Conservation (phyloP, 2,329 filamentous ascomycete species). For the Claviceps cyperi region DNA sequence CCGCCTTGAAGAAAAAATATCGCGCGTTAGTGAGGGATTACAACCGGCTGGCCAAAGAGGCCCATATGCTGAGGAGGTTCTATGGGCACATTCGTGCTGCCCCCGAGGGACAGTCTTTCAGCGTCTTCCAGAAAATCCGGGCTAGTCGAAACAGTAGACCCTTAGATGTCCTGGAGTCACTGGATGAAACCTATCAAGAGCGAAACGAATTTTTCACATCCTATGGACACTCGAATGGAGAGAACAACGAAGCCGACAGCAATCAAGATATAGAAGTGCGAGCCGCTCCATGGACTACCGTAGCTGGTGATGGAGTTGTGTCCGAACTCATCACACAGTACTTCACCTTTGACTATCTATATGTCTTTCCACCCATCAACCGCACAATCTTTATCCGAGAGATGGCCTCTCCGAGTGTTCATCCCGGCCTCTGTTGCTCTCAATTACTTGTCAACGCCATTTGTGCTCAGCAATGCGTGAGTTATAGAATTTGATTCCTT, state of each 20-base stretch:
- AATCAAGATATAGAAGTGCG: neutral
- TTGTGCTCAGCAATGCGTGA: slow-evolving; percentile 5
- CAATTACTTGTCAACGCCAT: slow-evolving; percentile 4
- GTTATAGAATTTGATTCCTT: neutral
- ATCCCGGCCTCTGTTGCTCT: slow-evolving; percentile 1
- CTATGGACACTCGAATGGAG: neutral
- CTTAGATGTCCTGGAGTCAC: slow-evolving; percentile 1
- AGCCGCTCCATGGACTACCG: slow-evolving; percentile 2
- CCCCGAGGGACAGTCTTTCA: slow-evolving; percentile 1
- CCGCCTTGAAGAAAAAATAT: slow-evolving; percentile 5
- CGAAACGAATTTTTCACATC: neutral
- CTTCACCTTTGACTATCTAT: slow-evolving; percentile 4
- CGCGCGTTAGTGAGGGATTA: neutral
- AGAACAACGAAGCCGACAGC: neutral
- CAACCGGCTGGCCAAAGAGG: neutral
- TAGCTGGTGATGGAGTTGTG: slow-evolving; percentile 1
- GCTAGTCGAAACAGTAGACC: neutral
- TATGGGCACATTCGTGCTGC: slow-evolving; percentile 3
- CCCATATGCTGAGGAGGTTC: slow-evolving; percentile 1
- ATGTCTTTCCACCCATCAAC: slow-evolving; percentile 4
- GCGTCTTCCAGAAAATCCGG: slow-evolving; percentile 2
- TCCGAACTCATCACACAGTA: slow-evolving; percentile 5
- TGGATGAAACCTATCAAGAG: neutral
- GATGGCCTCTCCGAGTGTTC: neutral
- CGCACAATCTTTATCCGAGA: neutral